Conservation (phyloP, 2,329 filamentous ascomycete species). For the Colletotrichum incanum region DNA sequence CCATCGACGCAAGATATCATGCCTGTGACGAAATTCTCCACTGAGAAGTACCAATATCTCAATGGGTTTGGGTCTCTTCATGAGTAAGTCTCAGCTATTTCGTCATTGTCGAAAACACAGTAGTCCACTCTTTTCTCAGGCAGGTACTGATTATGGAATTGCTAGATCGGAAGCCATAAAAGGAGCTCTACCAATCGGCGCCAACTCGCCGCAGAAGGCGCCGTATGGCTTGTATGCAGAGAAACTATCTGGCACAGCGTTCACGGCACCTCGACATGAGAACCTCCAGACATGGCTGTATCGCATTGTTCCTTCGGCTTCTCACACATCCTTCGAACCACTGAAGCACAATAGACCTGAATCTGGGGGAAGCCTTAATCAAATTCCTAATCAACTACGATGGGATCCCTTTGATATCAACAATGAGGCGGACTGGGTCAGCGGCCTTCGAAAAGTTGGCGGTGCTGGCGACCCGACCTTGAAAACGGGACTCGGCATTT, state of each 20-base stretch:
- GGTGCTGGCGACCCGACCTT: constrained; percentile 80
- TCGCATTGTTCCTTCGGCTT: constrained; percentile 69
- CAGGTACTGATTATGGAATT: background rate
- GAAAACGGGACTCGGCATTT: constrained; percentile 78
- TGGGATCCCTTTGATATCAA: constrained; percentile 85
- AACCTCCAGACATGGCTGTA: constrained; percentile 75
- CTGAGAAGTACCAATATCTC: constrained; percentile 73
- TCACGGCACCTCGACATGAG: constrained; percentile 71
- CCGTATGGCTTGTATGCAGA: constrained; percentile 80
- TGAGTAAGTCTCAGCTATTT: constrained; percentile 65
- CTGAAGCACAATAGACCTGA: constrained; percentile 50
- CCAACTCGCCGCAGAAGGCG: constrained; percentile 81
- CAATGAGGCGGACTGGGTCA: constrained; percentile 59
- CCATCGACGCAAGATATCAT: constrained; percentile 43
- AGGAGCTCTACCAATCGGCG: constrained; percentile 76
- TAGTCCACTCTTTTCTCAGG: constrained; percentile 13
- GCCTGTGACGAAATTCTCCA: constrained; percentile 55
- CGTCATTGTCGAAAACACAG: background rate
- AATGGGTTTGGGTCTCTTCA: constrained; percentile 80
- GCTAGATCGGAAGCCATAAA: constrained; percentile 75
- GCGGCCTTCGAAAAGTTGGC: constrained; percentile 72
- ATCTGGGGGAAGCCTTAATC: constrained; percentile 72
- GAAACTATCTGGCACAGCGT: constrained; percentile 73
- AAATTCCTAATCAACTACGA: constrained; percentile 86
- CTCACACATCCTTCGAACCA: constrained; percentile 59